These are phyloP conservation scores for Chamaenerion angustifolium DNA, from an alignment of 345 rosid genomes.

Conservation along the genomic window DNA sequence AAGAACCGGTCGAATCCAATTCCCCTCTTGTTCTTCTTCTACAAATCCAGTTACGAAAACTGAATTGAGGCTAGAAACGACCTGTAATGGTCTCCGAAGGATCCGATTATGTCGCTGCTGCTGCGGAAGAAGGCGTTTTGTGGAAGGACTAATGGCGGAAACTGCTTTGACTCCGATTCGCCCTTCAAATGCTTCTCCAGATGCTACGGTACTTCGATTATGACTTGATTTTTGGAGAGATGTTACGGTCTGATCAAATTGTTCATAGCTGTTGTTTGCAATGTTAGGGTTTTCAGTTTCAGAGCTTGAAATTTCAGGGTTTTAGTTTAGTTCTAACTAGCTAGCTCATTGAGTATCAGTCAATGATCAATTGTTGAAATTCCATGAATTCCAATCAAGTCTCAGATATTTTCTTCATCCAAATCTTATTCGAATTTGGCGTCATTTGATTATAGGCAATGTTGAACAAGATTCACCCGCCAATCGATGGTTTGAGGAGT, in stretches of 20 bases:
- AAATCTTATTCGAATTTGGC: background rate
- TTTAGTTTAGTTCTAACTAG: no score
- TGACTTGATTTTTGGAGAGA: background rate
- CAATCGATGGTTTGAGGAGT: slow-evolving; percentile 67
- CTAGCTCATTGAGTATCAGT: no score
- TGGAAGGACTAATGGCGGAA: slow-evolving; percentile 4
- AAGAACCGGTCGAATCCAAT: background rate
- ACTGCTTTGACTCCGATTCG: slow-evolving; percentile 24
- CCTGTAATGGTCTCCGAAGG: background rate
- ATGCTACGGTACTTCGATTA: slow-evolving; percentile 28
- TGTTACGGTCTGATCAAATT: no score
- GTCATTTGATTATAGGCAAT: slow-evolving; percentile 18
- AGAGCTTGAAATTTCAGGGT: no score
- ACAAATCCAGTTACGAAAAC: background rate
- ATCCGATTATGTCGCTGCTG: slow-evolving; percentile 2
- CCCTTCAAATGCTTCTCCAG: slow-evolving; percentile 25
- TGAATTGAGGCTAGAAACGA: background rate
- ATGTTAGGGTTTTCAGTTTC: background rate
- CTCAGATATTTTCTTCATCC: background rate
- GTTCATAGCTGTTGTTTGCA: background rate
- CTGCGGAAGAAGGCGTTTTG: slow-evolving; percentile 13
- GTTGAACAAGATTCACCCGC: slow-evolving; percentile 44
- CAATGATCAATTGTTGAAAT: no score
- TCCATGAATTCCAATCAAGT: background rate
- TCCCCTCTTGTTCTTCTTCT: background rate